Evolutionary conservation across 331 rosid genomes (phyloP), one percentile per base, ranked within the genome.

Genomic region (Malus hybrid): DNA sequence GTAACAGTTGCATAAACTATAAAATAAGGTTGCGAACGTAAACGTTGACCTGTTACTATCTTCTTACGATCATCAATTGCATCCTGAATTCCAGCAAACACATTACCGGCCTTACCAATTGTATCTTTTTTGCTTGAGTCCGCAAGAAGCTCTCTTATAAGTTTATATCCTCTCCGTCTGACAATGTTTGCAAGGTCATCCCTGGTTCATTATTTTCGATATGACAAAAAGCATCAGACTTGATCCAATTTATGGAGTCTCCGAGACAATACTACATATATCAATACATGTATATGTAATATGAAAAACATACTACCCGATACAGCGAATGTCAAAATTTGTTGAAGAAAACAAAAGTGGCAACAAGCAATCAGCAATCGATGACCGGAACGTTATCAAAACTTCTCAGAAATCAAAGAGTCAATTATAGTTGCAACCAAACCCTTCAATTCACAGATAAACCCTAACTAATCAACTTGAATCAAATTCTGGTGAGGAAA

Each of bases 161-260:
- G 79, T 80, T 92, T 92, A 79, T 94, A 87, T 31, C 99, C 99
- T 81, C 97, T 86, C 72, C 97, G 88, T 86, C 99, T 82, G 16
- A 94, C 99, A 79, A 88, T 86, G 83, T 94, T 85, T 18, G 99
- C 99, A 13, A 94, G 87, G 79, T 94, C 97, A 62, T 71, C 88
- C 90, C 99, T 94, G 64, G 4, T 46, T 61, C 60, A 72, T 31
- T 65, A 67, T 16, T 22, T 67, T 31, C 5, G 6, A 22, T 13
- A 36, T 4, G 15, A 29, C 6, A 62, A 11, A 54, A 57, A 28
- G 4, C 4, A n/a, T 67, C 63, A 48, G 60, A 39, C 8, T 15
- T 27, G 44, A 28, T 61, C 28, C n/a, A 22, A 55, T 34, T 75
- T 28, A 5, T 65, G 22, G 3, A 31, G 14, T 16, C 69, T 31